A percentile compares a stretch with the other conserved stretches of the same genome.
phyloP scores from a whole-genome alignment of 2,329 filamentous ascomycete genomes.

The Fusarium sp. region DNA sequence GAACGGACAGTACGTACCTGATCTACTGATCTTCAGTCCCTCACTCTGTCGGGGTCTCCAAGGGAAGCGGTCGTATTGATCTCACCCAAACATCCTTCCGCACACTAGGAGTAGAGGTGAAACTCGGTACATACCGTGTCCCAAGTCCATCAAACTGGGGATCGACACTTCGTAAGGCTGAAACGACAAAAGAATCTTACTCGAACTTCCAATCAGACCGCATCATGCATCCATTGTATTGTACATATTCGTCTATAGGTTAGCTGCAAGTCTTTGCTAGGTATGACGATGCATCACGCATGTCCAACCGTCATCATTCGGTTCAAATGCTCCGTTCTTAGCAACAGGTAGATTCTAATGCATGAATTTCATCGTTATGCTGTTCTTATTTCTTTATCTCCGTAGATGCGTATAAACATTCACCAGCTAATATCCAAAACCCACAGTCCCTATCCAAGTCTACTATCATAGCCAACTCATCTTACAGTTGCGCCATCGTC shows the following conservation, averaged over 20 bases:
- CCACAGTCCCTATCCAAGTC: background rate
- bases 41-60: background rate
- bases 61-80: background rate
- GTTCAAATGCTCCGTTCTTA: background rate
- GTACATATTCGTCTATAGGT: background rate
- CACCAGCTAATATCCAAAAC: background rate
- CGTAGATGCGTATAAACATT: background rate
- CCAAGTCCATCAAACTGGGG: background rate
- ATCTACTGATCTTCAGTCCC: background rate
- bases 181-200: background rate
- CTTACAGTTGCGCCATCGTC: constrained; percentile 43
- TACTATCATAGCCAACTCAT: background rate
- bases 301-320: background rate
- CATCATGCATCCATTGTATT: background rate
- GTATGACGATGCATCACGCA: background rate
- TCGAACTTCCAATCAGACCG: background rate
- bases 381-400: background rate
- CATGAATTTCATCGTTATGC: background rate
- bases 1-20: background rate
- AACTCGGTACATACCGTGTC: background rate
- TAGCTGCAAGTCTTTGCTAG: background rate
- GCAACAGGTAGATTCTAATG: background rate
- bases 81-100: background rate
- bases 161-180: background rate
- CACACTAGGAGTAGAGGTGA: background rate